These are phyloP conservation scores for Heliocybe sulcata DNA, from an alignment of 1,284 basidiomycete species.

Conservation along the genomic window DNA sequence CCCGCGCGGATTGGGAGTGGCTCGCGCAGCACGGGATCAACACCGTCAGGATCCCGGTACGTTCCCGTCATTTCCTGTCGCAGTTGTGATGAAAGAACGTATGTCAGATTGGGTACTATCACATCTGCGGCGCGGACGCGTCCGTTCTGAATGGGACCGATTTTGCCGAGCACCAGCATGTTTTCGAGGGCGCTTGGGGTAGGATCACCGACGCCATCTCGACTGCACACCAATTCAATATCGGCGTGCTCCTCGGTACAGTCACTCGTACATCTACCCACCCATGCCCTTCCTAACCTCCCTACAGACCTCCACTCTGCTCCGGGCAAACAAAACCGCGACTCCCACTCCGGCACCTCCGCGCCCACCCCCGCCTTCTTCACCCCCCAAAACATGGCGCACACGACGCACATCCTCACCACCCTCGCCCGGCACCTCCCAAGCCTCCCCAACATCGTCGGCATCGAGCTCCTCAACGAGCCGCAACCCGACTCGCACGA, in stretches of 20 bases:
- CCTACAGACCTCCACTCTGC: constrained; percentile 69
- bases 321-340: constrained; percentile 70
- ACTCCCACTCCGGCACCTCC: constrained; percentile 60
- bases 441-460: constrained; percentile 60
- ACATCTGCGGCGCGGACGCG: constrained; percentile 55
- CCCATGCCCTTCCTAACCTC: neutral
- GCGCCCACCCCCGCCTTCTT: constrained; percentile 43
- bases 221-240: constrained; percentile 49
- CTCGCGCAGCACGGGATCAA: constrained; percentile 72
- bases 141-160: constrained; percentile 68
- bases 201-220: constrained; percentile 65
- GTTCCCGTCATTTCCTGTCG: constrained; percentile 14
- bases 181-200: constrained; percentile 71
- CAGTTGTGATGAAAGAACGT: neutral
- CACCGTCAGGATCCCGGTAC: constrained; percentile 76
- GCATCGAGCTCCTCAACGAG: constrained; percentile 83
- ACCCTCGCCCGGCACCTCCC: constrained; percentile 39
- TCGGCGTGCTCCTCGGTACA: constrained; percentile 79
- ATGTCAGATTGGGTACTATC: constrained; percentile 79
- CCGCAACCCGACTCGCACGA: constrained; percentile 50
- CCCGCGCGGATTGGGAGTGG: constrained; percentile 55
- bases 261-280: neutral
- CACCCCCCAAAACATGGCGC: constrained; percentile 41
- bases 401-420: constrained; percentile 45
- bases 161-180: constrained; percentile 48